Percentiles rank a stretch among this genome's conserved stretches.
These are phyloP conservation scores for Blastobotrys illinoisensis DNA, from an alignment of 1,139 yeast species.

Conservation along the genomic window DNA sequence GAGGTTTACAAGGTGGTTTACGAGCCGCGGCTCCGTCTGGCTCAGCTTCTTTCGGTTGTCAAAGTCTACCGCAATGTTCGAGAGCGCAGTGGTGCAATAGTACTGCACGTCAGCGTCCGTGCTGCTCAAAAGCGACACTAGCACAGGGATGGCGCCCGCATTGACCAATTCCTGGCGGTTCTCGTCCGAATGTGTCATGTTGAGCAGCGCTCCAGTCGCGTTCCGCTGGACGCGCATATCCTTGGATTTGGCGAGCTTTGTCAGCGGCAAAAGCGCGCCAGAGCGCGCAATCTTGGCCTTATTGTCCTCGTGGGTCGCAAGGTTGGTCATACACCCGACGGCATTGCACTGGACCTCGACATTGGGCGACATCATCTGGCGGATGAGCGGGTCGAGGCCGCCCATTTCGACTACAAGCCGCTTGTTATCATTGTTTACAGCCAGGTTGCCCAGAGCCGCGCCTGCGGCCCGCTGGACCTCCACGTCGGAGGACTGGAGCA, in stretches of 20 bases:
- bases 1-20: slow-evolving; percentile 74
- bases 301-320: slow-evolving; percentile 98
- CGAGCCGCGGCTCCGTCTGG: slow-evolving; percentile 90
- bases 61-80: slow-evolving; percentile 96
- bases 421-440: slow-evolving; percentile 94
- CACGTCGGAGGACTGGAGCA: slow-evolving; percentile 80
- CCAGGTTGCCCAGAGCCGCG: slow-evolving; percentile 95
- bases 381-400: slow-evolving; percentile 89
- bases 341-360: slow-evolving; percentile 99
- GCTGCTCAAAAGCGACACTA: slow-evolving; percentile 81
- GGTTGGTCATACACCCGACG: slow-evolving; percentile 95
- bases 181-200: slow-evolving; percentile 97
- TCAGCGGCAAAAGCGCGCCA: slow-evolving; percentile 93
- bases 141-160: slow-evolving; percentile 97
- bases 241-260: slow-evolving; percentile 87
- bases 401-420: slow-evolving; percentile 95
- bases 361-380: slow-evolving; percentile 95
- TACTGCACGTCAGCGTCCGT: slow-evolving; percentile 96
- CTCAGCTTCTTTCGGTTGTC: slow-evolving; percentile 81
- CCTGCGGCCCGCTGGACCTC: slow-evolving; percentile 98
- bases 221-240: slow-evolving; percentile 96
- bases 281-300: slow-evolving; percentile 92
- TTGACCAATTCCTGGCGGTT: slow-evolving; percentile 94
- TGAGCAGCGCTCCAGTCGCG: slow-evolving; percentile 94
- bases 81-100: slow-evolving; percentile 94